These are phyloP conservation scores for Fonsecaea pugnacius DNA, from an alignment of 2,329 filamentous ascomycete genomes.

Conservation along the genomic window DNA sequence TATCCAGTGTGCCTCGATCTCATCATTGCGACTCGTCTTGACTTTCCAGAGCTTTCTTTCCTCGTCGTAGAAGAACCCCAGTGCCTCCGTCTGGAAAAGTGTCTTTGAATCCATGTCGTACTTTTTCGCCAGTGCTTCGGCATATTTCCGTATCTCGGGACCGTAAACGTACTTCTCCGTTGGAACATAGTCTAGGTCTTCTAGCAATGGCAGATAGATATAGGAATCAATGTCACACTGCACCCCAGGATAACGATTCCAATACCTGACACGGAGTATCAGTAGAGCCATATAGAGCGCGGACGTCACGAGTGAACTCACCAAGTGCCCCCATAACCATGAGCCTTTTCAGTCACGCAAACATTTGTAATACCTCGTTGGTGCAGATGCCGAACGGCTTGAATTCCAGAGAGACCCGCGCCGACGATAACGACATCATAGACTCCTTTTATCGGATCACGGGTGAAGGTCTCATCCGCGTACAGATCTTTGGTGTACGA, in stretches of 20 bases:
- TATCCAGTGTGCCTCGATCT: conserved; percentile 38
- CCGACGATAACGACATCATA: conserved; percentile 19
- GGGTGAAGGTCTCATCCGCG: conserved; percentile 21
- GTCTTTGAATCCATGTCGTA: conserved; percentile 19
- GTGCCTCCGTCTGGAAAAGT: conserved; percentile 26
- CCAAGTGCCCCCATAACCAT: conserved; percentile 34
- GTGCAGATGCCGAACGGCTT: conserved; percentile 13
- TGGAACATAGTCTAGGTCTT: conserved; percentile 29
- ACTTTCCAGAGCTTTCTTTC: conserved; percentile 43
- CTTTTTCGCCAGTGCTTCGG: conserved; percentile 12
- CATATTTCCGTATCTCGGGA: conserved; percentile 18
- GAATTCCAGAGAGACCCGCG: conserved; percentile 4
- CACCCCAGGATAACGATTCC: conserved; percentile 38
- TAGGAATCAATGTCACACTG: conserved; percentile 63
- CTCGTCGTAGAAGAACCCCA: conserved; percentile 19
- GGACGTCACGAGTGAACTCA: not conserved
- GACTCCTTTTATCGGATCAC: conserved; percentile 19
- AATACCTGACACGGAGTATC: conserved; percentile 26
- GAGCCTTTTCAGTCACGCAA: conserved; percentile 9
- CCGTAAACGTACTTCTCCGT: conserved; percentile 23
- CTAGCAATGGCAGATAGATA: conserved; percentile 31
- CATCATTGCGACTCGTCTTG: conserved; percentile 35
- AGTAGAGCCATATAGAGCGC: too few species aligned
- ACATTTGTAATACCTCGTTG: conserved; percentile 19
- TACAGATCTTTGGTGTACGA: conserved; percentile 15